Conservation (phyloP, 768 basidiomycete genomes). For the Suillus bovinus region DNA sequence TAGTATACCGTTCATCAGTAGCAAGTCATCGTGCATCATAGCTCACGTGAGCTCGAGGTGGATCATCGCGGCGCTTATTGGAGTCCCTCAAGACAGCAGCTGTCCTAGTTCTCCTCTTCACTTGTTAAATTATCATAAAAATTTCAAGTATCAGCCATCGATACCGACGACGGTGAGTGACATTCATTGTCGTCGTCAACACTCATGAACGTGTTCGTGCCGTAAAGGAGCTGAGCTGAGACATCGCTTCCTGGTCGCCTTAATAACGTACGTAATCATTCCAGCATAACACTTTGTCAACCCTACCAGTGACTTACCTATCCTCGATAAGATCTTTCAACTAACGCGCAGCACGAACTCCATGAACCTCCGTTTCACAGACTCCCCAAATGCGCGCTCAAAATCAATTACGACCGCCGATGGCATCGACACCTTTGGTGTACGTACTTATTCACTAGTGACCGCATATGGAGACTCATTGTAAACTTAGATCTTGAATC, state of each 20-base stretch:
- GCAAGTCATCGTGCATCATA: background rate
- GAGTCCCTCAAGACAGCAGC: background rate
- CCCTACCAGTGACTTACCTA: background rate
- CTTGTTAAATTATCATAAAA: background rate
- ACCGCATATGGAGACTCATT: background rate
- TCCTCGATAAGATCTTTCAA: background rate
- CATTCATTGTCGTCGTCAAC: background rate
- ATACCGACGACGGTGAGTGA: background rate
- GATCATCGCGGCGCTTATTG: background rate
- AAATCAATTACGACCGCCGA: constrained; percentile 81
- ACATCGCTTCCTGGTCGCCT: constrained; percentile 1
- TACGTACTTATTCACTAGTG: constrained; percentile 38
- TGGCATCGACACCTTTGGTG: constrained; percentile 72
- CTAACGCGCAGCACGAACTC: background rate
- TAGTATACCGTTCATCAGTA: no score
- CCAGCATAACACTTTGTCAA: background rate
- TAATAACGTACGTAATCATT: constrained; percentile 2
- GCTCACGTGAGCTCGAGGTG: background rate
- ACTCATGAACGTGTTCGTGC: background rate
- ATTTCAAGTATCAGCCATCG: no score
- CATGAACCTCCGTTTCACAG: constrained; percentile 39
- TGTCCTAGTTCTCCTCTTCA: background rate
- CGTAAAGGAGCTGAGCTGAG: constrained; percentile 4
- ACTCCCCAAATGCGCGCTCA: constrained; percentile 77
- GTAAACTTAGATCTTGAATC: constrained; percentile 38